These are phyloP conservation scores for Oryza meyeriana DNA, from an alignment of 176 grass and related monocot species.

Conservation along the genomic window DNA sequence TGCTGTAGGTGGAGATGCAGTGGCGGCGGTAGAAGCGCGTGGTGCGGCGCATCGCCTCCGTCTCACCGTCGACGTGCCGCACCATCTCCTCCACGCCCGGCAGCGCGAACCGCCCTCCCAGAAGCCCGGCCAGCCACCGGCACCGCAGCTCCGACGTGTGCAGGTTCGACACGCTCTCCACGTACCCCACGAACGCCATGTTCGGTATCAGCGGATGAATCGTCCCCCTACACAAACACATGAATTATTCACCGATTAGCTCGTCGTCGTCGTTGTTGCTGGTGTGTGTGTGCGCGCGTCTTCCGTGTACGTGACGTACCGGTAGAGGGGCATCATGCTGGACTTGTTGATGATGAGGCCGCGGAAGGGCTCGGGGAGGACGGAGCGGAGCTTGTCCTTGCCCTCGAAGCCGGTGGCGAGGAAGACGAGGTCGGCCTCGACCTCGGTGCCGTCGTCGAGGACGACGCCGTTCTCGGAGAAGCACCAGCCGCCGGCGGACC, in stretches of 20 bases:
- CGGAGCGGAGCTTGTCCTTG: slow-evolving; percentile 76
- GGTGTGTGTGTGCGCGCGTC: no score
- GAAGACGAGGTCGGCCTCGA: slow-evolving; percentile 93
- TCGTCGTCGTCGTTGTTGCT: no score
- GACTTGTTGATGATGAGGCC: slow-evolving; percentile 57
- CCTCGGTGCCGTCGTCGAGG: slow-evolving; percentile 62
- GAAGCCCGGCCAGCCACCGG: slow-evolving; percentile 80
- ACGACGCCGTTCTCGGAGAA: slow-evolving; percentile 77
- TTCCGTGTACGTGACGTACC: slow-evolving; percentile 5
- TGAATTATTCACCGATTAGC: not conserved
- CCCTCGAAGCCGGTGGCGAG: slow-evolving; percentile 95
- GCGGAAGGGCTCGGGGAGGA: slow-evolving; percentile 64
- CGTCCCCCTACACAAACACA: slow-evolving; percentile 48
- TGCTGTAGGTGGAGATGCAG: slow-evolving; percentile 99
- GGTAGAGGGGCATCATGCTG: slow-evolving; percentile 85
- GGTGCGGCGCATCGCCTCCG: slow-evolving; percentile 79
- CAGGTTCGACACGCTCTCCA: slow-evolving; percentile 98
- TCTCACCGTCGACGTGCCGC: slow-evolving; percentile 53
- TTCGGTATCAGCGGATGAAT: slow-evolving; percentile 90
- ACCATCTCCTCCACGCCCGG: slow-evolving; percentile 59
- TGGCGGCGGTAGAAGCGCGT: slow-evolving; percentile 95
- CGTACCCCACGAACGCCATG: slow-evolving; percentile 98
- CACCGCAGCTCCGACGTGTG: slow-evolving; percentile 96
- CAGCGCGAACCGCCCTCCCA: slow-evolving; percentile 55
- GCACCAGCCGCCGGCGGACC: slow-evolving; percentile 50